Base-by-base conservation (phyloP, 306 rosid species). In the Quillaja saponaria region DNA sequence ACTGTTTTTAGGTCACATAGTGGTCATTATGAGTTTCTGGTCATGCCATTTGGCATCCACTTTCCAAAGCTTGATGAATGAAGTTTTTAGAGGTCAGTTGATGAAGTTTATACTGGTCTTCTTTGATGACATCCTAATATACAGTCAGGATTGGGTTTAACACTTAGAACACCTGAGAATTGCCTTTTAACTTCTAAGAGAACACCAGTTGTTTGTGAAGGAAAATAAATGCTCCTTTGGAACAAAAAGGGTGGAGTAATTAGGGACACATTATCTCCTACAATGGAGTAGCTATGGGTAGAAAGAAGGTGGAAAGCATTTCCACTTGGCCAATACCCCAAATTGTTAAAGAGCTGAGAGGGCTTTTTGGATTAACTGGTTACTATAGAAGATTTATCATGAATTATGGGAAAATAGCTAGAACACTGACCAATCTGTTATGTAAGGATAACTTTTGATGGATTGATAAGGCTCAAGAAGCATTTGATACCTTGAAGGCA, bases 381-480 rank as follows among this genome's bases (percentile, higher is more conserved):
- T 11, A 38, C 8, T 38, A 38, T 11, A 38, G 6, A 6, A 38
- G 42, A 6, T 38, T 38, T 11, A 38, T 38, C 42, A 38, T 7
- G 42, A 8, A 38, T 38, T 38, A 38, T 38, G 42, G 42, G 9
- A 38, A 7, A 1, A 38, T 38, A 7, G 42, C 13, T 38, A 38
- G 13, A 11, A 3, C 42, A 7, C 6, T 38, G 42, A 38, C 42
- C 13, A 11, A 38, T 38, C 6, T 38, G 13, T 8, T 6, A 38
- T 7, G 13, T 7, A 7, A 6, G 1, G 8, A 13, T 0, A 34
- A 8, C 0, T 63, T 49, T 5, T 0, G 0, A 0, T 63, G 58
- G 68, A 10, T 9, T 1, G 1, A 0, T 0, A 4, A 0, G 0
- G 15, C 16, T 0, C 5, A 20, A 0, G 0, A 1, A 0, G 41